These are phyloP conservation scores for Lolium multiflorum DNA, from an alignment of 176 grass and related monocot genomes.

Conservation along the genomic window DNA sequence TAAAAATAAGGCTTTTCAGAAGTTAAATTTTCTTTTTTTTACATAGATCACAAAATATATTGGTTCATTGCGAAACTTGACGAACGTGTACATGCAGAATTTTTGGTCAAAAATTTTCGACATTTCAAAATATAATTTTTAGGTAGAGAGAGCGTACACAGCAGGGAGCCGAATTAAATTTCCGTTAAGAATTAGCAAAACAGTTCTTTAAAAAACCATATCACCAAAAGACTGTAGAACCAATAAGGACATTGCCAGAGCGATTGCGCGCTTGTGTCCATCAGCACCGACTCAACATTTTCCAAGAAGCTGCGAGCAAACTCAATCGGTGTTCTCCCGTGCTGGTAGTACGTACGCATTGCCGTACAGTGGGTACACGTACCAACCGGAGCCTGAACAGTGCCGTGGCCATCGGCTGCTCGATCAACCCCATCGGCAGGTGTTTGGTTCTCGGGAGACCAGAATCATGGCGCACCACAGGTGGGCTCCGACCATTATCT, in stretches of 20 bases:
- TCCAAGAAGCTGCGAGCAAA: constrained; percentile 8
- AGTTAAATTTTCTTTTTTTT: too few relatives aligned
- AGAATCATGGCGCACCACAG: constrained; percentile 41
- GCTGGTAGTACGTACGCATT: constrained; percentile 2
- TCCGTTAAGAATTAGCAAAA: too few relatives aligned
- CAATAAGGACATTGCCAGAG: neutral
- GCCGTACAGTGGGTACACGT: constrained; percentile 32
- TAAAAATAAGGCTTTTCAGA: too few relatives aligned
- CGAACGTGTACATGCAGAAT: too few relatives aligned
- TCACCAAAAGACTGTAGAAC: neutral
- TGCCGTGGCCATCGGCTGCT: neutral
- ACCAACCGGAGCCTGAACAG: constrained; percentile 22
- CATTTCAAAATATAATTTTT: too few relatives aligned
- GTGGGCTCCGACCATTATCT: constrained; percentile 23
- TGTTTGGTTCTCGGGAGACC: constrained; percentile 24
- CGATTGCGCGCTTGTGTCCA: neutral
- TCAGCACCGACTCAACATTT: neutral
- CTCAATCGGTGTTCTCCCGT: neutral
- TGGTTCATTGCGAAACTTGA: too few relatives aligned
- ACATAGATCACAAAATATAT: too few relatives aligned
- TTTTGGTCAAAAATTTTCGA: too few relatives aligned
- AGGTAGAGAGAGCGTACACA: too few relatives aligned
- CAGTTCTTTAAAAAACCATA: too few relatives aligned
- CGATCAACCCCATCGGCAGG: constrained; percentile 6
- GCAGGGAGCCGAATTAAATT: too few relatives aligned